Base-by-base conservation (phyloP, 139 green algal genomes). In the Nannochloris sp. region DNA sequence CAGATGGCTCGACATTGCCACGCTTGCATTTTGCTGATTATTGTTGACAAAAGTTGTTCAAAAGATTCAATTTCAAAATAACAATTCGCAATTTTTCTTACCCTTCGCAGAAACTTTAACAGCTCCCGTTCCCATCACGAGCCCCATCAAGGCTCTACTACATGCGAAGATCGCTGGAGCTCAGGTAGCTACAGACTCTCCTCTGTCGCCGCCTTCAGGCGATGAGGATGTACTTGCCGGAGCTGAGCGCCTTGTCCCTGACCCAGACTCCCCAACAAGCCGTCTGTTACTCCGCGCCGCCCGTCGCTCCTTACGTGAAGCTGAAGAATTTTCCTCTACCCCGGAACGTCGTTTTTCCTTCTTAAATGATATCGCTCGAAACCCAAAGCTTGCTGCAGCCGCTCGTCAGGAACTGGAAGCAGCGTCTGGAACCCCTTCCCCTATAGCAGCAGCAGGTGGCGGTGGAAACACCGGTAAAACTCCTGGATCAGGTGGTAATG, bases 291-390 rank as follows among this genome's bases (percentile, higher is more conserved):
- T 65, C 59, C 53, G 54, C 1, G 61, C 61, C 0, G 70, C 70
- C 2, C 48, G 44, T 31, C 61, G 54, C 38, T 67, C 46, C 19
- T 29, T 68, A 32, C 9, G 42, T 37, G 23, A 61, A n/a, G 61
- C 14, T 10, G 14, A 51, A 2, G 6, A 29, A 47, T 31, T 25
- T 14, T 29, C 24, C 23, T 58, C 27, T 0, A 42, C n/a, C 27
- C 36, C 44, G n/a, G 42, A 61, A 4, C 31, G 51, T 9, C 31
- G 67, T 38, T 77, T 77, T 42, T 67, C 24, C 39, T 85, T 76
- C 39, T 19, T 45, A 19, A 55, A 62, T 34, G 78, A 78, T 53
- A 76, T 85, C 24, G 78, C 67, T 4, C 37, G 58, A 15, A 84
- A 78, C 29, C 76, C 76, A 0, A 54, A 60, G 13, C 42, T 85